phyloP scores from a whole-genome alignment of 176 grass and related monocot species.

The Saccharum spontaneum region DNA sequence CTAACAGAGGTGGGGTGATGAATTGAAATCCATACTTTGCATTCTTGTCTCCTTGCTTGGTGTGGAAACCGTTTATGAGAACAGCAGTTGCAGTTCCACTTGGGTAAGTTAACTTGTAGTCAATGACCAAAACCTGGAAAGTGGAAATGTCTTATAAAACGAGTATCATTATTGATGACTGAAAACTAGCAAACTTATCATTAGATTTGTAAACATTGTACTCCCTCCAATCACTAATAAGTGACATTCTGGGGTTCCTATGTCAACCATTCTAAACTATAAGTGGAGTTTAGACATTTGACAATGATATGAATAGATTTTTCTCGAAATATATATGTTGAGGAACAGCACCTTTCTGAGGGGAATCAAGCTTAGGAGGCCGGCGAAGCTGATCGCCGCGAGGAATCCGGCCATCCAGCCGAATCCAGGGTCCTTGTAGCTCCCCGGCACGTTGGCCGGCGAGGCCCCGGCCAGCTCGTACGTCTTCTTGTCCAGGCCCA shows the following conservation, averaged over 20 bases:
- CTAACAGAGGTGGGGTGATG: neutral
- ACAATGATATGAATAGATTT: neutral
- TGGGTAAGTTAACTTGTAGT: conserved; percentile 87
- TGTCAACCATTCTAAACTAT: neutral
- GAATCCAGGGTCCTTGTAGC: conserved; percentile 83
- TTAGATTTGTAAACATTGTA: neutral
- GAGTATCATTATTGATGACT: neutral
- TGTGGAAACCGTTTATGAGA: conserved; percentile 92
- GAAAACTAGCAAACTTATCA: neutral
- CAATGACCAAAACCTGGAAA: conserved; percentile 78
- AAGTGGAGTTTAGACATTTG: neutral
- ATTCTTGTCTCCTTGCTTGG: conserved; percentile 67
- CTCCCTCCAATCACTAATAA: neutral
- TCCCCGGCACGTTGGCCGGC: conserved; percentile 70
- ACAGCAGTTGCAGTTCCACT: conserved; percentile 89
- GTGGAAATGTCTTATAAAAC: conserved; percentile 18
- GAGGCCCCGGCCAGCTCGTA: conserved; percentile 74
- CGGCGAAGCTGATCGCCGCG: conserved; percentile 61
- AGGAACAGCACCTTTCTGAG: conserved; percentile 63
- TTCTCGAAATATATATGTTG: no score
- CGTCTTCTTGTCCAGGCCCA: conserved; percentile 85
- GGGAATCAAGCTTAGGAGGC: conserved; percentile 74
- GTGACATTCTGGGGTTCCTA: neutral
- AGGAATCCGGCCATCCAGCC: conserved; percentile 87
- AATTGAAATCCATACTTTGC: conserved; percentile 51